Percentiles rank a stretch among this genome's conserved stretches.
These are phyloP conservation scores for Mycena vitilis DNA, from an alignment of 768 basidiomycete species.

Conservation along the genomic window DNA sequence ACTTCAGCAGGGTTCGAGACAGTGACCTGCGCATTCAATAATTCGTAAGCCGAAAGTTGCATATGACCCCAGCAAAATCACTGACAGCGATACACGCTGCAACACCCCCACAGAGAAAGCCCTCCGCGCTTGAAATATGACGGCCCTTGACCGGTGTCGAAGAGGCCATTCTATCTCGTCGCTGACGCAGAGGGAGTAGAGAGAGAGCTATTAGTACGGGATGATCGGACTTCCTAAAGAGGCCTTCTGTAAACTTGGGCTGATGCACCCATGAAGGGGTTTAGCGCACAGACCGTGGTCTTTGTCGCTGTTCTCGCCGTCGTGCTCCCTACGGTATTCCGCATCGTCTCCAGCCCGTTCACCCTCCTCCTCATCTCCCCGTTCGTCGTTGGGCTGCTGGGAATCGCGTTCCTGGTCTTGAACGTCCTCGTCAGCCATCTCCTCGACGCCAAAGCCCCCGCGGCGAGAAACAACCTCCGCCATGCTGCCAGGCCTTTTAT, in stretches of 20 bases:
- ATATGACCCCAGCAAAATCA: slow-evolving; percentile 27
- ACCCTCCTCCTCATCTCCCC: slow-evolving; percentile 74
- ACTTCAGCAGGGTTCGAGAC: slow-evolving; percentile 86
- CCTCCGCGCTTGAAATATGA: slow-evolving; percentile 74
- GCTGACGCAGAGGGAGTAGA: slow-evolving; percentile 14
- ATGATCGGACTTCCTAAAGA: background rate
- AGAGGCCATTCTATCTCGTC: slow-evolving; percentile 28
- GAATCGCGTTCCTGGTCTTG: slow-evolving; percentile 62
- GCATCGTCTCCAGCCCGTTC: slow-evolving; percentile 74
- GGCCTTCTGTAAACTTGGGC: background rate
- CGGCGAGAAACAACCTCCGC: slow-evolving; percentile 52
- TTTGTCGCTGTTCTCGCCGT: slow-evolving; percentile 69
- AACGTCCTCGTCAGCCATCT: slow-evolving; percentile 68
- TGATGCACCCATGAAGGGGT: slow-evolving; percentile 33
- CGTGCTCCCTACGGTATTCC: slow-evolving; percentile 63
- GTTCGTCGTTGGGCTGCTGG: slow-evolving; percentile 60
- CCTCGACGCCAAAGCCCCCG: slow-evolving; percentile 61
- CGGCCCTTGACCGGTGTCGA: slow-evolving; percentile 36
- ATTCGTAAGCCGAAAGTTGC: slow-evolving; percentile 16
- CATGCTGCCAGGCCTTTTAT: slow-evolving; percentile 78
- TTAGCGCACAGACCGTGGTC: slow-evolving; percentile 65
- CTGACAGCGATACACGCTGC: slow-evolving; percentile 93
- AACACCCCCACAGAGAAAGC: slow-evolving; percentile 89
- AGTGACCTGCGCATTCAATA: slow-evolving; percentile 65
- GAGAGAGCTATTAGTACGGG: background rate